phyloP scores from a whole-genome alignment of 495 filamentous ascomycete genomes.

The Podospora australis region DNA sequence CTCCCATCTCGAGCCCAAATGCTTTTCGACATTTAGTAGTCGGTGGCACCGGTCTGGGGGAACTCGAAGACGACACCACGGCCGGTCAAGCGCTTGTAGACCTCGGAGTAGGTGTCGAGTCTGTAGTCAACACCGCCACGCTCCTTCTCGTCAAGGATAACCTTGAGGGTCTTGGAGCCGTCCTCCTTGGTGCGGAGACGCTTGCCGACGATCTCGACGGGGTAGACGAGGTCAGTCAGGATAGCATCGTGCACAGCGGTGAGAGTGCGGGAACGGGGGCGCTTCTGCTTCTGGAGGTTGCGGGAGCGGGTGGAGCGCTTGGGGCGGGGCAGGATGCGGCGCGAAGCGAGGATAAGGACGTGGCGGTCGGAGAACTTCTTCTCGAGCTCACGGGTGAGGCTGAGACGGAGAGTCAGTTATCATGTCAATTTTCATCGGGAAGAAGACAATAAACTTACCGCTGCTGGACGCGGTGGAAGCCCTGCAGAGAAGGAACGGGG shows the following conservation, averaged over 20 bases:
- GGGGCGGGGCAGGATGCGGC: constrained; percentile 95
- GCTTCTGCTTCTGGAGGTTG: constrained; percentile 94
- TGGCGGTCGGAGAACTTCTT: constrained; percentile 99
- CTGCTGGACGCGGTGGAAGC: constrained; percentile 98
- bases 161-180: constrained; percentile 93
- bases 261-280: constrained; percentile 91
- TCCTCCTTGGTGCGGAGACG: constrained; percentile 93
- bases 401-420: constrained; percentile 33
- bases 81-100: constrained; percentile 93
- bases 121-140: constrained; percentile 95
- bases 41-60: constrained; percentile 66
- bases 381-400: constrained; percentile 98
- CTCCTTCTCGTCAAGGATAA: constrained; percentile 99
- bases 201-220: constrained; percentile 99
- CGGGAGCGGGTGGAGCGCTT: constrained; percentile 93
- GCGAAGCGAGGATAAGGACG: constrained; percentile 95
- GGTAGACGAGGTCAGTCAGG: constrained; percentile 93
- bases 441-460: constrained; percentile 58
- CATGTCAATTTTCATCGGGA: neutral
- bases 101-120: constrained; percentile 97
- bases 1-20: neutral
- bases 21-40: constrained; percentile 72
- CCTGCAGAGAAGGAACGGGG: constrained; percentile 89
- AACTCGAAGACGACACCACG: constrained; percentile 95
- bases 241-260: constrained; percentile 97